Percentiles rank a stretch among this genome's conserved stretches.
Evolutionary conservation across 331 rosid genomes (phyloP).

Genomic region (Saraca asoca): DNA sequence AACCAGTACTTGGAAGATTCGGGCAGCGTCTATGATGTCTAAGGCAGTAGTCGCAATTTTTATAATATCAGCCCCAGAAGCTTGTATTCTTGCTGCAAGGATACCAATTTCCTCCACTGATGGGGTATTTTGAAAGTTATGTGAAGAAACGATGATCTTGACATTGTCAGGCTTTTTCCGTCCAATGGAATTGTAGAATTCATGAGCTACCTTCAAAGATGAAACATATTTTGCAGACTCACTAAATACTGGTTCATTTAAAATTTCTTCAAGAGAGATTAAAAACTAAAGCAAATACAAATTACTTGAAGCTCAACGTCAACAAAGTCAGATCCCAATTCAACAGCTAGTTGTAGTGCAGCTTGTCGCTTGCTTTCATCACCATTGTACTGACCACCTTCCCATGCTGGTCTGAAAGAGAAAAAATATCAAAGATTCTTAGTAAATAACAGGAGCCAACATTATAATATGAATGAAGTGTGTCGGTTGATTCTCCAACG

Average conservation of each 20-base stretch:
- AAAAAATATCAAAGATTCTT: no score
- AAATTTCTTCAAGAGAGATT: background rate
- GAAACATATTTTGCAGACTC: background rate
- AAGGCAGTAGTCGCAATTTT: conserved; percentile 71
- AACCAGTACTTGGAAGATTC: conserved; percentile 51
- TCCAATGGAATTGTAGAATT: conserved; percentile 44
- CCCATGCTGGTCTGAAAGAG: conserved; percentile 42
- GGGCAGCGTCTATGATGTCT: conserved; percentile 69
- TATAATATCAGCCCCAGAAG: conserved; percentile 70
- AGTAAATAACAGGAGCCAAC: no score
- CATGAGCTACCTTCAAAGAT: conserved; percentile 54
- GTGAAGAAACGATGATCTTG: conserved; percentile 70
- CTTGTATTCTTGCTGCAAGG: conserved; percentile 73
- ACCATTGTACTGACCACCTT: conserved; percentile 41
- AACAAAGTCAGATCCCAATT: conserved; percentile 63
- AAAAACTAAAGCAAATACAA: background rate
- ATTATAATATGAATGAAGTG: no score
- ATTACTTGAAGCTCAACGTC: conserved; percentile 75
- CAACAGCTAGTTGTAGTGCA: conserved; percentile 49
- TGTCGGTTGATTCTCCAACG: no score
- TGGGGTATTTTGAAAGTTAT: conserved; percentile 67
- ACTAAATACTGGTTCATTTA: background rate
- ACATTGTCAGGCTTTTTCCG: conserved; percentile 54
- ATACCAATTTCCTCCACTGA: conserved; percentile 65
- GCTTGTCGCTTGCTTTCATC: conserved; percentile 37